Conservation (phyloP, 1,284 basidiomycete genomes). For the Athelia sp. region DNA sequence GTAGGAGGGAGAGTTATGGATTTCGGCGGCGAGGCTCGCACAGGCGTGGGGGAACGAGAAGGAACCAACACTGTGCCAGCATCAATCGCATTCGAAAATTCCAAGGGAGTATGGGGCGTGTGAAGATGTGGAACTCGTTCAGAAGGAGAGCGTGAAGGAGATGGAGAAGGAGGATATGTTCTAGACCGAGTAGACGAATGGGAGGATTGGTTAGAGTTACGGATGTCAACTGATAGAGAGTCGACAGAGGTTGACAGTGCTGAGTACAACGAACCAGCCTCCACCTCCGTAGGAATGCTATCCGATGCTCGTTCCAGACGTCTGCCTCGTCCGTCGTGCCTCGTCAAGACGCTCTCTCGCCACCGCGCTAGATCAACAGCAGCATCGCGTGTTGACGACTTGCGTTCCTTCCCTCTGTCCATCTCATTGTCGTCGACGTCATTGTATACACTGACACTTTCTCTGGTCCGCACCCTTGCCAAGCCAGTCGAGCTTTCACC, state of each 20-base stretch:
- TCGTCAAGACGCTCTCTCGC: slow-evolving; percentile 38
- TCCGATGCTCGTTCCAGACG: slow-evolving; percentile 45
- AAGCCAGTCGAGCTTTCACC: slow-evolving; percentile 59
- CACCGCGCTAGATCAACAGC: slow-evolving; percentile 43
- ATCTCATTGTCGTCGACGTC: slow-evolving; percentile 28
- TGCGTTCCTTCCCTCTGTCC: slow-evolving; percentile 30
- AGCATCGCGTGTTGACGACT: slow-evolving; percentile 32
- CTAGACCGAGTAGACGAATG: slow-evolving; percentile 32
- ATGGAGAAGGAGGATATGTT: slow-evolving; percentile 45
- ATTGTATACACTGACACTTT: slow-evolving; percentile 29
- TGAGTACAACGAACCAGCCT: slow-evolving; percentile 11
- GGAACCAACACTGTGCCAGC: too few species aligned
- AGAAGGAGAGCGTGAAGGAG: slow-evolving; percentile 40
- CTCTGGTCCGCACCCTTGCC: slow-evolving; percentile 49
- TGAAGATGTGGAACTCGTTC: slow-evolving; percentile 29
- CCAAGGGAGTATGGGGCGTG: slow-evolving; percentile 6
- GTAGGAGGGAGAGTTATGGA: slow-evolving; percentile 14
- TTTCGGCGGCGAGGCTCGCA: slow-evolving; percentile 18
- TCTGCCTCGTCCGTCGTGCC: slow-evolving; percentile 53
- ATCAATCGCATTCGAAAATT: slow-evolving; percentile 5
- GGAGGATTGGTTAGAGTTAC: slow-evolving; percentile 23
- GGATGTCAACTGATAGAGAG: slow-evolving; percentile 16
- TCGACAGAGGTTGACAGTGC: slow-evolving; percentile 6
- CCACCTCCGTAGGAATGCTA: slow-evolving; percentile 25
- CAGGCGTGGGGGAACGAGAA: slow-evolving; percentile 31